Base-by-base conservation (phyloP, 305 asterid genomes). In the Lippia alba region DNA sequence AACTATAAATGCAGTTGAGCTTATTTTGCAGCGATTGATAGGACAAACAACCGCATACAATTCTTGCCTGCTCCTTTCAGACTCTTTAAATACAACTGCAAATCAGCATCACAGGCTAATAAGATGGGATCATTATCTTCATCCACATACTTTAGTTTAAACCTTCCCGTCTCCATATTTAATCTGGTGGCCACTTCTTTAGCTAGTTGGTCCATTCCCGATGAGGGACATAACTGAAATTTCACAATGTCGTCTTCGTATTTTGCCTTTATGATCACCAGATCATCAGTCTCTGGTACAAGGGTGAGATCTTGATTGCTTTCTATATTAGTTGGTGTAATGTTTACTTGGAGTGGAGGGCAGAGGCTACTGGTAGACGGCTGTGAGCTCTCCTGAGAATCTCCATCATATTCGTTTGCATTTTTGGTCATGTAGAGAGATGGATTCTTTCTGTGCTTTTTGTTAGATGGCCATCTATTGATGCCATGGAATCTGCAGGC, bases 101-200 rank as follows among this genome's bases (percentile, higher is more conserved):
- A 12, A 46, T 74, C 71, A 20, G 1, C 65, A 58, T 70, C 82
- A 46, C 64, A 45, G 6, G 71, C 6, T 19, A 78, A 10, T 17
- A 65, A 20, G 45, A 78, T 54, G 76, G 44, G 59, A 2, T 64
- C 73, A 33, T 48, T 30, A 4, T 64, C 73, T 61, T 77, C 78
- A 59, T 78, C 82, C 15, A 18, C 0, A 64, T 73, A 78, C 61
- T 78, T 58, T 41, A 78, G 17, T 24, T 73, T 49, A 10, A 69
- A 73, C 57, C 49, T 44, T 9, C 54, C 76, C 20, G 19, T 41
- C 5, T 15, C 12, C 40, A 69, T 12, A 0, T 49, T 62, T 4
- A 68, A 36, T 68, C 66, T 69, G 12, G 6, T 51, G 6, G 45
- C 61, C 65, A 73, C 72, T 73, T 63, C 72, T 45, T 41, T 14